Percentiles rank a stretch among this genome's conserved stretches.
Evolutionary conservation across 441 rosid genomes (phyloP).

Genomic region (Pelargonium fulgidum): DNA sequence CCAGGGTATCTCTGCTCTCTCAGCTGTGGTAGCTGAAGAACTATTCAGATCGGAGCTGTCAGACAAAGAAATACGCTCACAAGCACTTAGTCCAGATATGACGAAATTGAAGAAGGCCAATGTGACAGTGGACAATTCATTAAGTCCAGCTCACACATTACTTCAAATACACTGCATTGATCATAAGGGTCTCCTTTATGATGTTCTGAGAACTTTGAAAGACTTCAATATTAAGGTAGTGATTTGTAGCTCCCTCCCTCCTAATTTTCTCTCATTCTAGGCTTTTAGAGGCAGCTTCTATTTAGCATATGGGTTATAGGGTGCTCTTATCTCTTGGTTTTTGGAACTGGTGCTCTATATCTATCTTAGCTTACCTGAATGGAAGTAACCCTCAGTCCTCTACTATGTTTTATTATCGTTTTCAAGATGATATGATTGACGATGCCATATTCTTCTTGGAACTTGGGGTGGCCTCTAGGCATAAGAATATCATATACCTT

Average conservation of each 20-base stretch:
- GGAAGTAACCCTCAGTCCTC: too few species aligned
- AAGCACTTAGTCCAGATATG: constrained; percentile 59
- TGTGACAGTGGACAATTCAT: constrained; percentile 51
- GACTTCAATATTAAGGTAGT: constrained; percentile 69
- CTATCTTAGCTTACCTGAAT: too few species aligned
- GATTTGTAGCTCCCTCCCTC: not conserved
- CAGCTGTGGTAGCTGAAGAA: constrained; percentile 54
- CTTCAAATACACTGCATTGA: constrained; percentile 60
- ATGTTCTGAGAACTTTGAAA: constrained; percentile 69
- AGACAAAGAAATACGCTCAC: constrained; percentile 42
- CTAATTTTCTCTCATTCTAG: too few species aligned
- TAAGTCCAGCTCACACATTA: constrained; percentile 72
- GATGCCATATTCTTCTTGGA: too few species aligned
- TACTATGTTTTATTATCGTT: too few species aligned
- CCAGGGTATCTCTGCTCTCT: constrained; percentile 50
- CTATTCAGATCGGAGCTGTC: constrained; percentile 44
- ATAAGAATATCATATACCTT: too few species aligned
- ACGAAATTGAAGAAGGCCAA: constrained; percentile 43
- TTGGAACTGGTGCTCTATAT: too few species aligned
- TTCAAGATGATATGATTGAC: too few species aligned
- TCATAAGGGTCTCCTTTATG: constrained; percentile 79
- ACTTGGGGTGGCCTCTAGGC: too few species aligned
- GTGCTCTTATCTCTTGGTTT: too few species aligned
- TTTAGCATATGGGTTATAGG: too few species aligned
- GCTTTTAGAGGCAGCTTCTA: too few species aligned